phyloP scores from a whole-genome alignment of 305 asterid species.

The Solanum hybrid region DNA sequence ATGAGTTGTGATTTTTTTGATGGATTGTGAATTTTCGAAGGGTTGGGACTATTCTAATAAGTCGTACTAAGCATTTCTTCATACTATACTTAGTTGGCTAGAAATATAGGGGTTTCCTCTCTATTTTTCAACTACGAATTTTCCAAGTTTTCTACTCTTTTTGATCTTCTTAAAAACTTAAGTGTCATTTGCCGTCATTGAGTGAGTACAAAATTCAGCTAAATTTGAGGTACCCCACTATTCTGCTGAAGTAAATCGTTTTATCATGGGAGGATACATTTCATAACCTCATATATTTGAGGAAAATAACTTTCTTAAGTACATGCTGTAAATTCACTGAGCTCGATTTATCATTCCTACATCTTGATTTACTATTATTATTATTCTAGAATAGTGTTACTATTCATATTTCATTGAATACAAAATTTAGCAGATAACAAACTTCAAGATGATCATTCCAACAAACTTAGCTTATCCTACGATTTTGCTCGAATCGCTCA shows the following conservation, averaged over 20 bases:
- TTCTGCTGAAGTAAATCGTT: not conserved
- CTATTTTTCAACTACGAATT: no score
- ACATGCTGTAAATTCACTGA: no score
- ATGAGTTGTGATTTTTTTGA: not conserved
- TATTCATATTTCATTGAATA: not conserved
- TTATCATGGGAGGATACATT: not conserved
- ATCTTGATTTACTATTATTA: not conserved
- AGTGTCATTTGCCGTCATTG: no score
- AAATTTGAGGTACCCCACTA: not conserved
- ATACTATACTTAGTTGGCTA: not conserved
- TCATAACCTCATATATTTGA: not conserved
- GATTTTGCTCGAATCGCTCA: constrained; percentile 36
- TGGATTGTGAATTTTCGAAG: not conserved
- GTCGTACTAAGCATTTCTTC: fast-evolving
- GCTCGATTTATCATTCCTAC: not conserved
- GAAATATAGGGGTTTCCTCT: not conserved
- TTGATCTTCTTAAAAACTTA: no score
- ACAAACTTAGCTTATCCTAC: constrained; percentile 11
- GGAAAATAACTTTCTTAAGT: no score
- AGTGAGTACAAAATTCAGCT: not conserved
- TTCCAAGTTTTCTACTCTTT: no score
- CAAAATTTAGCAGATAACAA: no score
- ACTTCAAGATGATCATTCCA: not conserved
- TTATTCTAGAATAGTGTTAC: not conserved
- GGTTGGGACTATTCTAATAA: no score